Evolutionary conservation across 371 early-diverging fungal genomes (phyloP).

Genomic region (Mortierella sp.): DNA sequence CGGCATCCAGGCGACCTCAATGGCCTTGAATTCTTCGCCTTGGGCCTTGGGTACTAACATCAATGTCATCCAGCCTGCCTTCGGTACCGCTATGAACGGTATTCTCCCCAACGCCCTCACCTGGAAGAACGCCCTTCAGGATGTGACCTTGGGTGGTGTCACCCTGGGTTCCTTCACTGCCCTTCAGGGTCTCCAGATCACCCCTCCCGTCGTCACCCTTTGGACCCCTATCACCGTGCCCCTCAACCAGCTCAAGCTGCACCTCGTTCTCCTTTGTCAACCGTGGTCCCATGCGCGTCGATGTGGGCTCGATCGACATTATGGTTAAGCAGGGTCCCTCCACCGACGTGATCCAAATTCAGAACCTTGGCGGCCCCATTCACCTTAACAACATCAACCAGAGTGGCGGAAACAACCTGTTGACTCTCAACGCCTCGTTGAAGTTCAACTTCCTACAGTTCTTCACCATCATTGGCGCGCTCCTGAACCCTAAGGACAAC

Average conservation of each 20-base stretch:
- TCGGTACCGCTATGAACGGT: constrained; percentile 29
- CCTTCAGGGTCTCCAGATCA: constrained; percentile 33
- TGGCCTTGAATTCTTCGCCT: constrained; percentile 35
- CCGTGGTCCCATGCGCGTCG: constrained; percentile 48
- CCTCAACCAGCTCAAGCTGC: constrained; percentile 37
- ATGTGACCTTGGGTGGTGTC: constrained; percentile 45
- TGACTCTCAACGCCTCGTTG: constrained; percentile 30
- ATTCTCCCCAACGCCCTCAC: constrained; percentile 44
- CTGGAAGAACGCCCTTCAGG: constrained; percentile 56
- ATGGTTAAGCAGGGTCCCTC: constrained; percentile 27
- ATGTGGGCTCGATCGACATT: constrained; percentile 45
- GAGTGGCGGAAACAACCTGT: constrained; percentile 46
- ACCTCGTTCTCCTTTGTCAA: constrained; percentile 39
- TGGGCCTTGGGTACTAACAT: constrained; percentile 44
- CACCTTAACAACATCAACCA: constrained; percentile 48
- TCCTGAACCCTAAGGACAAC: constrained; percentile 33
- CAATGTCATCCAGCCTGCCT: constrained; percentile 25
- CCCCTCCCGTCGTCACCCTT: constrained; percentile 43
- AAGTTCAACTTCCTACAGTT: constrained; percentile 42
- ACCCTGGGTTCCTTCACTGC: constrained; percentile 42
- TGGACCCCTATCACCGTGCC: constrained; percentile 26
- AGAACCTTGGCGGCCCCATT: constrained; percentile 36
- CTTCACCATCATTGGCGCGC: constrained; percentile 19
- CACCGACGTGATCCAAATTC: constrained; percentile 31
- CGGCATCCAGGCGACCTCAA: constrained; percentile 38